Percentiles rank a stretch among this genome's conserved stretches.
phyloP scores from a whole-genome alignment of 2,329 filamentous ascomycete species.

The Penicillium sp. region DNA sequence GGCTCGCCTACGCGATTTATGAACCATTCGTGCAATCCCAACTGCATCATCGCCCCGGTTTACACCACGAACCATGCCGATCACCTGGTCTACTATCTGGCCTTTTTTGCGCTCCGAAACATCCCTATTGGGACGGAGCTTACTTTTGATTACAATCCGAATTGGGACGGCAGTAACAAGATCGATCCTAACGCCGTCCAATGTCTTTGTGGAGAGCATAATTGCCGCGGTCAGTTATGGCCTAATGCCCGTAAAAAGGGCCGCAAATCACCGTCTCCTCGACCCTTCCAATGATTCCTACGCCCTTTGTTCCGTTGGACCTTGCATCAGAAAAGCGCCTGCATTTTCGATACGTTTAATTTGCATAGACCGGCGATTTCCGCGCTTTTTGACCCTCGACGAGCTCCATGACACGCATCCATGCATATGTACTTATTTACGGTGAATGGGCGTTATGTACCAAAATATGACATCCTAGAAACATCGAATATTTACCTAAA shows the following conservation, averaged over 20 bases:
- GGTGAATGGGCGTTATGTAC: too few relatives aligned
- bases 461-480: too few relatives aligned
- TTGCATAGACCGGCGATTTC: neutral
- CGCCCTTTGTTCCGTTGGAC: neutral
- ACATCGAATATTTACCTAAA: too few relatives aligned
- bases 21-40: constrained; percentile 47
- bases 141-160: constrained; percentile 46
- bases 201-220: constrained; percentile 43
- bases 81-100: constrained; percentile 41
- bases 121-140: constrained; percentile 42
- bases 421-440: neutral
- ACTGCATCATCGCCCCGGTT: constrained; percentile 43
- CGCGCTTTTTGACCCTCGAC: neutral
- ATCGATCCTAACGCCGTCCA: constrained; percentile 37
- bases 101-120: constrained; percentile 44
- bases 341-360: too few relatives aligned
- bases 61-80: constrained; percentile 38
- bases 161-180: constrained; percentile 20
- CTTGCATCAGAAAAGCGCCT: neutral
- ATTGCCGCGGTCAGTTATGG: constrained; percentile 45
- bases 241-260: constrained; percentile 37
- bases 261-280: constrained; percentile 5
- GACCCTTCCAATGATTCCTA: too few relatives aligned
- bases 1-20: constrained; percentile 44
- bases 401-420: neutral